Percentiles rank a stretch among this genome's conserved stretches.
Evolutionary conservation across 1,284 basidiomycete species (phyloP).

Genomic region (Microbotryum saponariae): DNA sequence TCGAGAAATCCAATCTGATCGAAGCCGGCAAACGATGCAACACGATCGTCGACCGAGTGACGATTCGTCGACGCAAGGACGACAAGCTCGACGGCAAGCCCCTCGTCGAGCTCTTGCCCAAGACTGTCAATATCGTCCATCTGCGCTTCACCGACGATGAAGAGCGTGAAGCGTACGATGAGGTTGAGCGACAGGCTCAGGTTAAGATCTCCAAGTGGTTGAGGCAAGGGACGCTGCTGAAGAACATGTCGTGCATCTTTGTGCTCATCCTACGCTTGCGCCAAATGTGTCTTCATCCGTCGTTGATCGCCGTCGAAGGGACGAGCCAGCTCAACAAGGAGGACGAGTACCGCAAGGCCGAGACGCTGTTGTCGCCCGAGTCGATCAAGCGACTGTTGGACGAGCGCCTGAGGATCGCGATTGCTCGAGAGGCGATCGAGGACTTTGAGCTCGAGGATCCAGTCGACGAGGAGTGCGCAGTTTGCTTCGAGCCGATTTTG

Average conservation of each 20-base stretch:
- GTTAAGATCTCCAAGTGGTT: constrained; percentile 52
- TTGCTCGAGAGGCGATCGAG: constrained; percentile 7
- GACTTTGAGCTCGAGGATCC: constrained; percentile 10
- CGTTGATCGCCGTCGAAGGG: constrained; percentile 49
- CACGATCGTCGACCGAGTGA: neutral
- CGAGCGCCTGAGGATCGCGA: constrained; percentile 3
- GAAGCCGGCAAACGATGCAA: constrained; percentile 70
- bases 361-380: constrained; percentile 22
- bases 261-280: constrained; percentile 59
- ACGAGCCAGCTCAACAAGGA: constrained; percentile 1
- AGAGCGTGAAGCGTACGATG: constrained; percentile 71
- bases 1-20: constrained; percentile 20
- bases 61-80: constrained; percentile 71
- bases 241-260: constrained; percentile 71
- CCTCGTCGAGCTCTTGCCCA: constrained; percentile 71
- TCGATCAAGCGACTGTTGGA: constrained; percentile 4
- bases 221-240: constrained; percentile 42
- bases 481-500: constrained; percentile 22
- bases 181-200: constrained; percentile 65
- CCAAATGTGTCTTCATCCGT: constrained; percentile 69
- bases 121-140: constrained; percentile 56
- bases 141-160: constrained; percentile 49
- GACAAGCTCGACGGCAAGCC: constrained; percentile 70
- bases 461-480: constrained; percentile 4
- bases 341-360: constrained; percentile 25